A percentile compares a stretch with the other conserved stretches of the same genome.
Evolutionary conservation across 345 rosid genomes (phyloP).

Genomic region (Durio zibethinus): DNA sequence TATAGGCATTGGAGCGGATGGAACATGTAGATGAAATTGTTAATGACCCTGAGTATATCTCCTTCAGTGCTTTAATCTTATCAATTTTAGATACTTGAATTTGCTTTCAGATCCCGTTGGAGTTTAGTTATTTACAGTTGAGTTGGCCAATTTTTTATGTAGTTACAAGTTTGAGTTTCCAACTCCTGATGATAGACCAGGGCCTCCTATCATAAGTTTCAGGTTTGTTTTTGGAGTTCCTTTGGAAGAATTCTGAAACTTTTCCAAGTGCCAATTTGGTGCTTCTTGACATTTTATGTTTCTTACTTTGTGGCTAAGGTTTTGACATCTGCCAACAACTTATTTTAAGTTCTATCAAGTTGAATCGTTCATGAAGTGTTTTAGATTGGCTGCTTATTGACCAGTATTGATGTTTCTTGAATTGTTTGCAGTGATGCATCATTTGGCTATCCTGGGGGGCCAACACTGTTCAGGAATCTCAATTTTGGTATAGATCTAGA

Average conservation of each 20-base stretch:
- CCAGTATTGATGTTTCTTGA: constrained; percentile 20
- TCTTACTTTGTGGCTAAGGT: constrained; percentile 3
- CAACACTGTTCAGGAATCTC: constrained; percentile 77
- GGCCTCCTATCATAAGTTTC: constrained; percentile 96
- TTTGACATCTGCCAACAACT: not conserved
- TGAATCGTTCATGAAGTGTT: not conserved
- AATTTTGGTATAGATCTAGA: constrained; percentile 98
- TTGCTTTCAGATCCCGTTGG: constrained; percentile 9
- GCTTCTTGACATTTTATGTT: not conserved
- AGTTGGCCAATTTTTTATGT: constrained; percentile 31
- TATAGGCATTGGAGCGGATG: constrained; percentile 87
- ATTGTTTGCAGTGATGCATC: constrained; percentile 82
- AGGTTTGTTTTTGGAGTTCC: constrained; percentile 49
- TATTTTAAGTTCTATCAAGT: not conserved
- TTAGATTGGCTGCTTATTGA: constrained; percentile 1
- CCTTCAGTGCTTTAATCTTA: constrained; percentile 7
- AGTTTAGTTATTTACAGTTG: not conserved
- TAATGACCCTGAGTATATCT: constrained; percentile 93
- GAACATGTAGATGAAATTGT: constrained; percentile 89
- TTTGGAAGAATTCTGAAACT: constrained; percentile 5
- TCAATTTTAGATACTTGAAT: not conserved
- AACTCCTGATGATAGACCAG: constrained; percentile 97
- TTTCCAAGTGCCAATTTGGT: not conserved
- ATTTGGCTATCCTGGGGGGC: constrained; percentile 96
- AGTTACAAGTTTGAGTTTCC: constrained; percentile 99